Evolutionary conservation across 2,329 filamentous ascomycete genomes (phyloP).

Genomic region (Zymoseptoria pseudotritici): DNA sequence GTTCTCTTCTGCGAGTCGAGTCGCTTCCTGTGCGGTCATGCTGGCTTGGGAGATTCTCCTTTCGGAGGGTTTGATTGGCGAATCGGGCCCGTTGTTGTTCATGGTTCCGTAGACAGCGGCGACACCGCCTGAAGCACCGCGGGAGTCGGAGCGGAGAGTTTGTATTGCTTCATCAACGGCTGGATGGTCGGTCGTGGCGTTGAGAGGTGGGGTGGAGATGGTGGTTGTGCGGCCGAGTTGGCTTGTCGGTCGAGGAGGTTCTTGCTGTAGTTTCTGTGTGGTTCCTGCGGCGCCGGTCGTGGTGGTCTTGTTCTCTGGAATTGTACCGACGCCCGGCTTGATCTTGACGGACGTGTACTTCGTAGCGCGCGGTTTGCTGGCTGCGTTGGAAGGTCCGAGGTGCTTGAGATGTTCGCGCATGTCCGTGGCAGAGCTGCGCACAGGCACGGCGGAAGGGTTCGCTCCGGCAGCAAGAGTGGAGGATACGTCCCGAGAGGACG

Average conservation of each 20-base stretch:
- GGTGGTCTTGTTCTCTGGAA: constrained; percentile 32
- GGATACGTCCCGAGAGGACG: constrained; percentile 19
- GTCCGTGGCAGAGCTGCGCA: constrained; percentile 47
- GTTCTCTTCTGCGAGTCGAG: constrained; percentile 18
- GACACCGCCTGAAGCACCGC: constrained; percentile 57
- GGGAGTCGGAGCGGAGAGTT: constrained; percentile 10
- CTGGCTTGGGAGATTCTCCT: constrained; percentile 8
- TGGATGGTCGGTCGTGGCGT: not conserved
- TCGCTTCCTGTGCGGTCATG: constrained; percentile 19
- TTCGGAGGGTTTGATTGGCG: not conserved
- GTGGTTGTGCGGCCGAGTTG: not conserved
- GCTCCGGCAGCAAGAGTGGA: constrained; percentile 17
- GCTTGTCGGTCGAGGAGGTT: not conserved
- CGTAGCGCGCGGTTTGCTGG: constrained; percentile 52
- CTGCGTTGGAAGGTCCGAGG: constrained; percentile 57
- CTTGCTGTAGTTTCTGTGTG: not conserved
- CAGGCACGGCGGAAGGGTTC: constrained; percentile 18
- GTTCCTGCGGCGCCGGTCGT: constrained; percentile 7
- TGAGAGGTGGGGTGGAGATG: not conserved
- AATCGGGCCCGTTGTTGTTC: constrained; percentile 6
- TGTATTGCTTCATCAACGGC: constrained; percentile 9
- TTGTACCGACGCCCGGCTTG: constrained; percentile 48
- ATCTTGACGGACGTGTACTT: constrained; percentile 59
- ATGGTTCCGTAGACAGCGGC: constrained; percentile 48
- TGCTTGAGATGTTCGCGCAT: constrained; percentile 55